Conservation (phyloP, 352 stramenopile genomes). For the Pythium folliculosum region DNA sequence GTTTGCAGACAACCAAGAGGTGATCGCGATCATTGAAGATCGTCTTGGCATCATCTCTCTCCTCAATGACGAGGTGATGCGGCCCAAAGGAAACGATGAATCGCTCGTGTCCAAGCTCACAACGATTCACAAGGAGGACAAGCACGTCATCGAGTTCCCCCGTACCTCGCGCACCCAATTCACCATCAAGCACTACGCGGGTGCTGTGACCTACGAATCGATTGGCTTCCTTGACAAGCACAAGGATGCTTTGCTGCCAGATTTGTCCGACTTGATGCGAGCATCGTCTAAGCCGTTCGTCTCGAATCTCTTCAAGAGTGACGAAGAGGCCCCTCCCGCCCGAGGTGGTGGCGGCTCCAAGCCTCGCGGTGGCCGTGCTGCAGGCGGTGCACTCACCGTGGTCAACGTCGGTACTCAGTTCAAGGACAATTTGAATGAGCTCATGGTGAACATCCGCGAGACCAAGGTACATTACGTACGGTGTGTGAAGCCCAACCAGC, state of each 20-base stretch:
- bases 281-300: slow-evolving; percentile 67
- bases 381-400: slow-evolving; percentile 51
- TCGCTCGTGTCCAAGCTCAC: slow-evolving; percentile 77
- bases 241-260: slow-evolving; percentile 92
- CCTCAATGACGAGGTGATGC: slow-evolving; percentile 89
- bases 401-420: slow-evolving; percentile 81
- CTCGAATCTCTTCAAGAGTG: slow-evolving; percentile 48
- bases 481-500: slow-evolving; percentile 99
- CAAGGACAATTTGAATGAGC: slow-evolving; percentile 90
- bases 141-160: slow-evolving; percentile 78
- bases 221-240: slow-evolving; percentile 95
- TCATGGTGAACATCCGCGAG: slow-evolving; percentile 93
- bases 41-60: slow-evolving; percentile 88
- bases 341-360: slow-evolving; percentile 9
- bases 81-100: slow-evolving; percentile 85
- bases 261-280: slow-evolving; percentile 88
- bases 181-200: slow-evolving; percentile 94
- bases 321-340: background rate
- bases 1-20: slow-evolving; percentile 89
- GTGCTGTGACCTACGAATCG: slow-evolving; percentile 91
- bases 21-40: slow-evolving; percentile 87
- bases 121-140: slow-evolving; percentile 78
- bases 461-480: slow-evolving; percentile 98
- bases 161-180: slow-evolving; percentile 86
- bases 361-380: slow-evolving; percentile 36